Evolutionary conservation across 805 yeast species (phyloP).

Genomic region (Priceomyces carsonii): DNA sequence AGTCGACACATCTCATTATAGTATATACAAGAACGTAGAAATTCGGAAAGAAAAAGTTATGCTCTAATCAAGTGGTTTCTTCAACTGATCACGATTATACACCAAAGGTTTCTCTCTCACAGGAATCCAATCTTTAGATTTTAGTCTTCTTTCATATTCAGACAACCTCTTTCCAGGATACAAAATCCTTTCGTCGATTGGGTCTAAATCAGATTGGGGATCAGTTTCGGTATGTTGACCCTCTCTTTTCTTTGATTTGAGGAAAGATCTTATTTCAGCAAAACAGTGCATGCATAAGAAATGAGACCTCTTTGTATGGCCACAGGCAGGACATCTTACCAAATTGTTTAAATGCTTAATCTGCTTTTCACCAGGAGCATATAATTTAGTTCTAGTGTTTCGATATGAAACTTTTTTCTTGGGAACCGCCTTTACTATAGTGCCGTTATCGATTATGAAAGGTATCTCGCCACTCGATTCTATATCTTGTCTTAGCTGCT

Average conservation of each 20-base stretch:
- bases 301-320: constrained; percentile 86
- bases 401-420: constrained; percentile 89
- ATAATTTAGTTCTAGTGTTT: constrained; percentile 79
- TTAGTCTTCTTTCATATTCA: constrained; percentile 29
- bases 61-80: constrained; percentile 14
- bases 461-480: constrained; percentile 34
- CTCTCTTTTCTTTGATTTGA: constrained; percentile 54
- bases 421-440: constrained; percentile 80
- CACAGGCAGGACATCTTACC: constrained; percentile 94
- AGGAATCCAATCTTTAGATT: constrained; percentile 46
- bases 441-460: constrained; percentile 62
- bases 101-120: constrained; percentile 42
- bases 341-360: constrained; percentile 72
- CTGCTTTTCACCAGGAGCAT: constrained; percentile 83
- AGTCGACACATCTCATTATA: no score
- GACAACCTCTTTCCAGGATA: constrained; percentile 70
- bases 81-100: constrained; percentile 27
- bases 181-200: constrained; percentile 60
- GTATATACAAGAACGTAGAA: no score
- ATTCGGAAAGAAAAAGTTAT: no score
- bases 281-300: constrained; percentile 93
- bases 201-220: constrained; percentile 50
- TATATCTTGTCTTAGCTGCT: constrained; percentile 41
- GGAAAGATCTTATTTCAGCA: constrained; percentile 70
- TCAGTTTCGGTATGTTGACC: constrained; percentile 25